phyloP scores from a whole-genome alignment of 2,329 filamentous ascomycete genomes.

The Sclerotiophoma versabilis region DNA sequence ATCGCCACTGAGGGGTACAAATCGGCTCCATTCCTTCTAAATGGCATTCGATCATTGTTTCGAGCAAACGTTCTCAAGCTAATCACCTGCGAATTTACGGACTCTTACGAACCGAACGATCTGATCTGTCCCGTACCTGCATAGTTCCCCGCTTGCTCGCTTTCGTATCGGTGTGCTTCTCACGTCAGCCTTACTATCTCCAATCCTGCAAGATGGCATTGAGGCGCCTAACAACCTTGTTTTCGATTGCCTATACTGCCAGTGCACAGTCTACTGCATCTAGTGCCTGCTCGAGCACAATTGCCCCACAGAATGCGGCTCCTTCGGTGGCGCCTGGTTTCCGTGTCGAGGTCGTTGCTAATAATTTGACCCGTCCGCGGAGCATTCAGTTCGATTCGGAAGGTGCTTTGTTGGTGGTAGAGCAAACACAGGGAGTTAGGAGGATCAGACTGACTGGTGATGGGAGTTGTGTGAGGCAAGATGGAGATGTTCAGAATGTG shows the following conservation, averaged over 20 bases:
- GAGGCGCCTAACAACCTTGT: slow-evolving; percentile 37
- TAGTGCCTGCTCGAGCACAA: slow-evolving; percentile 43
- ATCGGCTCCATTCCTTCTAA: slow-evolving; percentile 11
- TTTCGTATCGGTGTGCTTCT: slow-evolving; percentile 7
- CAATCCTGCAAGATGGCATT: slow-evolving; percentile 24
- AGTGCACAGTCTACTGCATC: slow-evolving; percentile 31
- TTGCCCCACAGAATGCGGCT: slow-evolving; percentile 47
- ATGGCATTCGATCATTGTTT: slow-evolving; percentile 2
- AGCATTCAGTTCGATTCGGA: slow-evolving; percentile 57
- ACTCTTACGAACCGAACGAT: slow-evolving; percentile 3
- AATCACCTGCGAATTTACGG: slow-evolving; percentile 1
- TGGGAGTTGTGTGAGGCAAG: slow-evolving; percentile 39
- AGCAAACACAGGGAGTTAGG: slow-evolving; percentile 51
- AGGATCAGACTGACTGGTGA: slow-evolving; percentile 46
- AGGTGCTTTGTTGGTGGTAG: slow-evolving; percentile 59
- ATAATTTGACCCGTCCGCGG: slow-evolving; percentile 54
- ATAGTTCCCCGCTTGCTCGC: slow-evolving; percentile 10
- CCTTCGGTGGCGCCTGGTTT: slow-evolving; percentile 55
- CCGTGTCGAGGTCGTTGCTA: slow-evolving; percentile 55
- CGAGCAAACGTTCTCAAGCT: background rate
- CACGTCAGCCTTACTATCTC: slow-evolving; percentile 22
- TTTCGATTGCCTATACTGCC: slow-evolving; percentile 30
- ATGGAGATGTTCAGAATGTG: slow-evolving; percentile 31
- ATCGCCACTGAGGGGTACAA: slow-evolving; percentile 30
- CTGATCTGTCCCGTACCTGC: slow-evolving; percentile 15